A percentile compares a stretch with the other conserved stretches of the same genome.
These are phyloP conservation scores for Eucalyptus curtisii DNA, from an alignment of 345 rosid species.

Conservation along the genomic window DNA sequence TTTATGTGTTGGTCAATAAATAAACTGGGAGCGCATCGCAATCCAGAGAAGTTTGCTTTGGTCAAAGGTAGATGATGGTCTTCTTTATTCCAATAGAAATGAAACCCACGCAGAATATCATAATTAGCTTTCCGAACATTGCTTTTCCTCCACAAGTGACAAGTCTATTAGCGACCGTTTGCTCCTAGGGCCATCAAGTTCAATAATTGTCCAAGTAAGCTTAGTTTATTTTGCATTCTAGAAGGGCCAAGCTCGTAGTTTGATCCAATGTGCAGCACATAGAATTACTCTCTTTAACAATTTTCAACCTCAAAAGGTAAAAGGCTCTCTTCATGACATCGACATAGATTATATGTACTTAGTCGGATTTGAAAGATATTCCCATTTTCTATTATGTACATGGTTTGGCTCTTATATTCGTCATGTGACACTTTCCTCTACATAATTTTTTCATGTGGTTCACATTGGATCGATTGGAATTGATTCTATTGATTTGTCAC, in stretches of 20 bases:
- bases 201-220: not conserved
- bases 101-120: not conserved
- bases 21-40: not conserved
- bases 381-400: not conserved
- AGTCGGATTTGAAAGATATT: not conserved
- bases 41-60: not conserved
- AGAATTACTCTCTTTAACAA: not conserved
- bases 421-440: not conserved
- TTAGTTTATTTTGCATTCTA: not conserved
- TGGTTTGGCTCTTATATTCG: not conserved
- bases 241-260: not conserved
- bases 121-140: not conserved
- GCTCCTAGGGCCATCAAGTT: not conserved
- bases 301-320: not conserved
- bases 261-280: not conserved
- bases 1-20: not conserved
- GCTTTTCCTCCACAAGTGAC: not conserved
- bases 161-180: not conserved
- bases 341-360: not conserved
- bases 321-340: not conserved
- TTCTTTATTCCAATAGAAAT: not conserved
- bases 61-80: not conserved
- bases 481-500: not conserved
- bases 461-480: not conserved
- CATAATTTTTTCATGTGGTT: not conserved